Evolutionary conservation across 2,329 filamentous ascomycete genomes (phyloP).

Genomic region (Phialocephala sp.): DNA sequence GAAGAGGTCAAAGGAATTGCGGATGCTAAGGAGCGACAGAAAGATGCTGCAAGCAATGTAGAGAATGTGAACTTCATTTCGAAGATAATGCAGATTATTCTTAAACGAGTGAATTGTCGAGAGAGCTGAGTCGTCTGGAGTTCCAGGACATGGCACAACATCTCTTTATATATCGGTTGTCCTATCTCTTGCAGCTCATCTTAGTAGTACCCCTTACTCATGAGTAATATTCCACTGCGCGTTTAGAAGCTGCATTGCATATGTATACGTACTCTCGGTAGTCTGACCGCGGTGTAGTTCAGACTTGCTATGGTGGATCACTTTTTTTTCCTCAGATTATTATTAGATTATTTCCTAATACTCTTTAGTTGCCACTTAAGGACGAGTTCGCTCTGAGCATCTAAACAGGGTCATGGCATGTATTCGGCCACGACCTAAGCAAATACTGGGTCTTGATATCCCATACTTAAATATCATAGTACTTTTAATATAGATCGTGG

Average conservation of each 20-base stretch:
- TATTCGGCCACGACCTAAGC: not conserved
- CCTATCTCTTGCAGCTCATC: not conserved
- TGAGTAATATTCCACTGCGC: not conserved
- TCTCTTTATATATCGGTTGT: not conserved
- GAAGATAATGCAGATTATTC: constrained; percentile 17
- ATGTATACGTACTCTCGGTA: constrained; percentile 23
- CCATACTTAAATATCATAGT: constrained; percentile 1
- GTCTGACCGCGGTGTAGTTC: constrained; percentile 20
- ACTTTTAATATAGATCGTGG: not conserved
- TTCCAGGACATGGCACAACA: constrained; percentile 4
- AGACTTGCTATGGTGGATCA: not conserved
- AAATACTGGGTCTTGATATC: not conserved
- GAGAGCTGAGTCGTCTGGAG: constrained; percentile 18
- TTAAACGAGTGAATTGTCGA: constrained; percentile 20
- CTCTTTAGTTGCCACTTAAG: not conserved
- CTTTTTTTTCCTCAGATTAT: no score
- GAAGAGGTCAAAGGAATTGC: constrained; percentile 30
- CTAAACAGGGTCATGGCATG: not conserved
- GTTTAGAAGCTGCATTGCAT: constrained; percentile 17
- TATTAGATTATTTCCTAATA: not conserved
- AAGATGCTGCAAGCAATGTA: constrained; percentile 32
- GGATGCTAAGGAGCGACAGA: constrained; percentile 30
- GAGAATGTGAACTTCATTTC: constrained; percentile 39
- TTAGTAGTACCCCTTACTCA: not conserved
- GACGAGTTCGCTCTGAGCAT: not conserved